phyloP scores from a whole-genome alignment of 1,139 yeast genomes.

The Kodamaea anthophila region DNA sequence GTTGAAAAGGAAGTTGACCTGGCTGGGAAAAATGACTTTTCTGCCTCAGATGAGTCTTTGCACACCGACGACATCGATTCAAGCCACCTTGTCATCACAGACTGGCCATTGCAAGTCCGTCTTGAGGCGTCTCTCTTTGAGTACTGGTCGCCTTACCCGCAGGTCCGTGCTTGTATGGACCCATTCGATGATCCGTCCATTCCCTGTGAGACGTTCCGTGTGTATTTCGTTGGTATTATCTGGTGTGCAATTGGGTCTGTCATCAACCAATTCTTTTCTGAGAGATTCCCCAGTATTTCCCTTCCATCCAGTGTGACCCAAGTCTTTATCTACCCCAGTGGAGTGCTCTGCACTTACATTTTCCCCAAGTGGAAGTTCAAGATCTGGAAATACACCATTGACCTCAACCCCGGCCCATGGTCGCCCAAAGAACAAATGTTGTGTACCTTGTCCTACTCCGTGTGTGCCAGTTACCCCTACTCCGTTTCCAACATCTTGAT shows the following conservation, averaged over 20 bases:
- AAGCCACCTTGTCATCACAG: slow-evolving; percentile 16
- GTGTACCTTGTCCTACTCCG: slow-evolving; percentile 13
- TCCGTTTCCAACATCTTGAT: slow-evolving; percentile 16
- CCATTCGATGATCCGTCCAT: slow-evolving; percentile 31
- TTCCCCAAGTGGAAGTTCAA: slow-evolving; percentile 13
- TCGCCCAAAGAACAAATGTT: slow-evolving; percentile 18
- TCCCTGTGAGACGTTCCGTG: slow-evolving; percentile 51
- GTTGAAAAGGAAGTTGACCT: too few relatives aligned
- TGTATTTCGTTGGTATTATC: slow-evolving; percentile 46
- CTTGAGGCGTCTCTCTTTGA: too few relatives aligned
- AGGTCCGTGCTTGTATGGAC: slow-evolving; percentile 16
- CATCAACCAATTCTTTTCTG: slow-evolving; percentile 51
- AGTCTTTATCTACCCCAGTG: slow-evolving; percentile 53
- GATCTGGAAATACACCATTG: slow-evolving; percentile 11
- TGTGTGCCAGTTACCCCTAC: slow-evolving; percentile 13
- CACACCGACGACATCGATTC: slow-evolving; percentile 10
- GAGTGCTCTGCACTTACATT: slow-evolving; percentile 21
- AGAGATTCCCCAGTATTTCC: slow-evolving; percentile 46
- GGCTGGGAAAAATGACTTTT: neutral
- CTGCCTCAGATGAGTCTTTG: neutral
- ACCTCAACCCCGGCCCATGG: slow-evolving; percentile 31
- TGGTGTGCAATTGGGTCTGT: slow-evolving; percentile 28
- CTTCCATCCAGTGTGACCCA: slow-evolving; percentile 48
- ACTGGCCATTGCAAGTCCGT: slow-evolving; percentile 20
- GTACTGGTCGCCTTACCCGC: slow-evolving; percentile 17